Percentiles rank a stretch among this genome's conserved stretches.
These are phyloP conservation scores for Ilex aquifolium DNA, from an alignment of 257 asterid species.

Conservation along the genomic window DNA sequence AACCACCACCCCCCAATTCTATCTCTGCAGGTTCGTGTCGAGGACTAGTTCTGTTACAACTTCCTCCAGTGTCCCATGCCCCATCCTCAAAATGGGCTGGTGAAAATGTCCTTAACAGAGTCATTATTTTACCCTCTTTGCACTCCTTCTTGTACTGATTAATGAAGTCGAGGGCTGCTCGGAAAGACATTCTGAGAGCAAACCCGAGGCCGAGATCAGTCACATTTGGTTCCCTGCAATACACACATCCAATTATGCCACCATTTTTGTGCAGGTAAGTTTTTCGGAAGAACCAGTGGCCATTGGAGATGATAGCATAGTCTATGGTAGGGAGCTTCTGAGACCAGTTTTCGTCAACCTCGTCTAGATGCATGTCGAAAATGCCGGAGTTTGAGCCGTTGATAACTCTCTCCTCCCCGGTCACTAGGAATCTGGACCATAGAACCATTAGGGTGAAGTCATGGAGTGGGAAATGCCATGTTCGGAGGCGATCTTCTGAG, in stretches of 20 bases:
- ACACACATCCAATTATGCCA: slow-evolving; percentile 6
- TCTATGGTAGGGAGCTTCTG: slow-evolving; percentile 32
- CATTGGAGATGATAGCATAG: slow-evolving; percentile 39
- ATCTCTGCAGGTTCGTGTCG: not conserved
- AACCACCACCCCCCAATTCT: slow-evolving; percentile 3
- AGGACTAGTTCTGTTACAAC: slow-evolving; percentile 39
- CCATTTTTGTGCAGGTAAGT: slow-evolving; percentile 31
- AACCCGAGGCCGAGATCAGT: not conserved
- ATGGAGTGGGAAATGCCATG: slow-evolving; percentile 36
- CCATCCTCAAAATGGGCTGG: slow-evolving; percentile 54
- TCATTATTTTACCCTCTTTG: slow-evolving; percentile 12
- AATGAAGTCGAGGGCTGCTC: slow-evolving; percentile 10
- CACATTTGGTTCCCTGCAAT: not conserved
- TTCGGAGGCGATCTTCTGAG: slow-evolving; percentile 22
- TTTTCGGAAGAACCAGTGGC: slow-evolving; percentile 41
- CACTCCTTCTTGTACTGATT: slow-evolving; percentile 26
- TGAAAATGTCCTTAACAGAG: slow-evolving; percentile 36
- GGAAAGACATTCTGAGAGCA: not conserved
- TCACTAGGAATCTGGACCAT: slow-evolving; percentile 41
- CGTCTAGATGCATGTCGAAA: slow-evolving; percentile 40
- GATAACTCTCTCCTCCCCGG: slow-evolving; percentile 22
- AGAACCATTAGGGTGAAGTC: slow-evolving; percentile 35
- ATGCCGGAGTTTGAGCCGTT: slow-evolving; percentile 37
- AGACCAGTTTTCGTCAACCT: slow-evolving; percentile 32
- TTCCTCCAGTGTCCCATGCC: slow-evolving; percentile 43